These are phyloP conservation scores for Sporothrix luriei DNA, from an alignment of 2,329 filamentous ascomycete species.

Conservation along the genomic window DNA sequence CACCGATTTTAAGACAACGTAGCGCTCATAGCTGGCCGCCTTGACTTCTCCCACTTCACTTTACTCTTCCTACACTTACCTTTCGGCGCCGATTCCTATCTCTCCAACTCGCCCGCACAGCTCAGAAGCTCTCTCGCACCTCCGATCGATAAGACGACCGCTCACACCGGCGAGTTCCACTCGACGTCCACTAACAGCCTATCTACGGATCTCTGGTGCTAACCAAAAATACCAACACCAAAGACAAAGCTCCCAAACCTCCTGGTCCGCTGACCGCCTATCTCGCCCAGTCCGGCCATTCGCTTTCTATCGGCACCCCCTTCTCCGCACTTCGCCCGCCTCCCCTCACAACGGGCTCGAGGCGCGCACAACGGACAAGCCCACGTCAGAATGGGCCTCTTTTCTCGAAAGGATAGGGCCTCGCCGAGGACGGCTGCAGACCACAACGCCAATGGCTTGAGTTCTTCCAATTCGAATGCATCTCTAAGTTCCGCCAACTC, in stretches of 20 bases:
- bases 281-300: conserved; percentile 22
- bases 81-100: conserved; percentile 20
- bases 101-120: conserved; percentile 14
- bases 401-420: conserved; percentile 59
- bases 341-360: conserved; percentile 9
- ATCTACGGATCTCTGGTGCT: background rate
- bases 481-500: conserved; percentile 57
- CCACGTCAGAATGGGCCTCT: conserved; percentile 53
- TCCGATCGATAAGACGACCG: conserved; percentile 29
- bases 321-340: background rate
- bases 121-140: background rate
- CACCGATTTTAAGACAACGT: background rate
- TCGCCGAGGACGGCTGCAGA: conserved; percentile 44
- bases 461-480: conserved; percentile 51
- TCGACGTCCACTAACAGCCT: conserved; percentile 9
- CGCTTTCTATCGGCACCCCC: conserved; percentile 28
- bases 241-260: background rate
- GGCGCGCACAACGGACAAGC: background rate
- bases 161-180: conserved; percentile 26
- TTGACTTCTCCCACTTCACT: conserved; percentile 20
- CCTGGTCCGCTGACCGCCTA: conserved; percentile 27
- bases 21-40: background rate
- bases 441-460: conserved; percentile 43
- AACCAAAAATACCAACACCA: background rate
- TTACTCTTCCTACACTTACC: conserved; percentile 21